Evolutionary conservation across 2,329 filamentous ascomycete species (phyloP), one percentile per base, ranked within the genome.

Genomic region (Arthrobotrys conoides): DNA sequence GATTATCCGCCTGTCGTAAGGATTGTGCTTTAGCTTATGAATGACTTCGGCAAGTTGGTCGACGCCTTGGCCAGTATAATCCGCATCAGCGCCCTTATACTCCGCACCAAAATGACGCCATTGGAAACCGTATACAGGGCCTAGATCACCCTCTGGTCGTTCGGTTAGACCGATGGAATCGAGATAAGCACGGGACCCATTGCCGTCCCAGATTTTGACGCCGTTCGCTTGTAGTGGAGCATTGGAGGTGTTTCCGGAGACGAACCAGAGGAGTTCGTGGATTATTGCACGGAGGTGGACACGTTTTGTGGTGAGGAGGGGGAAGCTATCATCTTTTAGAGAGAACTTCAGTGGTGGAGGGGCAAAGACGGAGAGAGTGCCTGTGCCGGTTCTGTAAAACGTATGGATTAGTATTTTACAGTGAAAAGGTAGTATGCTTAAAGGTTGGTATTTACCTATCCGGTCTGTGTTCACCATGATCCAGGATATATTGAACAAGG

Each of bases 171-270:
- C 95, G 0, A 96, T 89, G 80, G 87, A 91, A 86, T 99, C 95
- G 44, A 99, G 92, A 84, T 92, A 98, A 83, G 91, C 92, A 82
- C 96, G 92, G 57, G 91, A 94, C 51, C 95, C 96, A 84, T 99
- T 99, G 82, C 94, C 95, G 84, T 99, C 96, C 96, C 96, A 99
- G 84, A 99, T 99, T 85, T 96, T 96, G 83, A 99, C 91, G 33
- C 94, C 93, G 0, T 91, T 90, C 12, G 91, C 90, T 76, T 90
- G 91, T 2, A 99, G 90, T 0, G 93, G 87, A 3, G 90, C 86
- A 0, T 93, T 94, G 0, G 93, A 93, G 1, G 96, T 99, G 82
- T 87, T 90, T 83, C 93, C 96, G 53, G 90, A 89, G 81, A 99
- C 88, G 85, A 99, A 99, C 96, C 96, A 99, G 79, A 99, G 91